A percentile compares a stretch with the other conserved stretches of the same genome.
These are phyloP conservation scores for Yarrowia osloensis DNA, from an alignment of 805 yeast species.

Conservation along the genomic window DNA sequence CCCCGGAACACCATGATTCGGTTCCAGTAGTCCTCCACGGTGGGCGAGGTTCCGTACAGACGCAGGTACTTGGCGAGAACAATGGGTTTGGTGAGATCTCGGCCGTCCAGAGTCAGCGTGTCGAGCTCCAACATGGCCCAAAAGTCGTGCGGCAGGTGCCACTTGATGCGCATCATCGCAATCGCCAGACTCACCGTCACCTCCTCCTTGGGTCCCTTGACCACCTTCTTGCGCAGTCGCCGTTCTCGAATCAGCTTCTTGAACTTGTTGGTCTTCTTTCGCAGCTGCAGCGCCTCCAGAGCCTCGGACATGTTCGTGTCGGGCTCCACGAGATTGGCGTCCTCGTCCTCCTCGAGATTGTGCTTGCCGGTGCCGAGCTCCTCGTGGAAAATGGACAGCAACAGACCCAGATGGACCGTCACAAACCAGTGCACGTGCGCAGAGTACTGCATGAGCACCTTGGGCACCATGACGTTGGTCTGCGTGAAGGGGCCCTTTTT, in stretches of 20 bases:
- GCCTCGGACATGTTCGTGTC: constrained; percentile 9
- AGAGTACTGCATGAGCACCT: constrained; percentile 18
- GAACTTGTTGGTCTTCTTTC: constrained; percentile 30
- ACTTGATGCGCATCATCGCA: constrained; percentile 19
- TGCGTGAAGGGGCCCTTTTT: constrained; percentile 31
- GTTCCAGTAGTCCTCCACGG: constrained; percentile 45
- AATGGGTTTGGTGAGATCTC: constrained; percentile 5
- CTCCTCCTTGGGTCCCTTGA: constrained; percentile 21
- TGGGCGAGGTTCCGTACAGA: constrained; percentile 42
- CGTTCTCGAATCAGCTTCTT: constrained; percentile 18
- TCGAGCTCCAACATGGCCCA: constrained; percentile 29
- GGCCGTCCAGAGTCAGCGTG: constrained; percentile 9
- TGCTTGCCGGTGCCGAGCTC: constrained; percentile 13
- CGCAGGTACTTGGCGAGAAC: constrained; percentile 19
- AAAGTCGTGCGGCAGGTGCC: constrained; percentile 26
- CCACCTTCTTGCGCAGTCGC: neutral
- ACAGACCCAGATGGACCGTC: constrained; percentile 11
- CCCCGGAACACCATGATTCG: constrained; percentile 41
- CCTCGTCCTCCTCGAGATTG: neutral
- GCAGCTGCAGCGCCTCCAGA: constrained; percentile 18
- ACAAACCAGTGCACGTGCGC: constrained; percentile 28
- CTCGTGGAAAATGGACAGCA: constrained; percentile 14
- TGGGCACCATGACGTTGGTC: neutral
- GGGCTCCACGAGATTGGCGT: constrained; percentile 4
- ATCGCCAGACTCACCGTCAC: neutral